phyloP scores from a whole-genome alignment of 306 rosid species.

The Vicia villosa region DNA sequence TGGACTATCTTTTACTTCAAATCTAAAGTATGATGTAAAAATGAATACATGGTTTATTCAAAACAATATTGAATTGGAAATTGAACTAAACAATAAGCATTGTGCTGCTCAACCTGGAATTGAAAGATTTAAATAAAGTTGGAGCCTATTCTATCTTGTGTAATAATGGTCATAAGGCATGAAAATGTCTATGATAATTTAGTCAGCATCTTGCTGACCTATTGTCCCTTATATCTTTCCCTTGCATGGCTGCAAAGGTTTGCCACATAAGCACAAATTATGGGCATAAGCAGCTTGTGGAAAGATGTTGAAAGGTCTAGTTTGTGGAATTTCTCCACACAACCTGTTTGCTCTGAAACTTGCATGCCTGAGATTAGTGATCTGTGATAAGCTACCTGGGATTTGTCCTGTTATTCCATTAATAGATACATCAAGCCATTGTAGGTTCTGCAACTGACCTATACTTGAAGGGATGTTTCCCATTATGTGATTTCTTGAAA shows the following conservation, averaged over 20 bases:
- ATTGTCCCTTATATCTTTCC: constrained; percentile 36
- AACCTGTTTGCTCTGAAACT: constrained; percentile 86
- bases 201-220: constrained; percentile 75
- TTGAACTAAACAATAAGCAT: constrained; percentile 33
- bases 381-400: constrained; percentile 75
- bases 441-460: constrained; percentile 63
- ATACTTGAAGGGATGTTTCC: constrained; percentile 72
- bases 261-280: constrained; percentile 87
- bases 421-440: constrained; percentile 89
- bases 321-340: constrained; percentile 94
- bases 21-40: background rate
- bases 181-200: constrained; percentile 37
- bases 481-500: constrained; percentile 79
- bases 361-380: constrained; percentile 66
- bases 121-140: constrained; percentile 29
- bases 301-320: constrained; percentile 77
- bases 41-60: background rate
- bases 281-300: constrained; percentile 84
- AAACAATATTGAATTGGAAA: constrained; percentile 30
- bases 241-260: constrained; percentile 84
- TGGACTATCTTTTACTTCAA: background rate
- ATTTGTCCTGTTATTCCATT: constrained; percentile 74
- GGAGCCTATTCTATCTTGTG: constrained; percentile 39
- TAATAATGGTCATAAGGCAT: constrained; percentile 44
- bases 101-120: constrained; percentile 24